Evolutionary conservation across 768 basidiomycete genomes (phyloP).

Genomic region (Tricholoma sp.): DNA sequence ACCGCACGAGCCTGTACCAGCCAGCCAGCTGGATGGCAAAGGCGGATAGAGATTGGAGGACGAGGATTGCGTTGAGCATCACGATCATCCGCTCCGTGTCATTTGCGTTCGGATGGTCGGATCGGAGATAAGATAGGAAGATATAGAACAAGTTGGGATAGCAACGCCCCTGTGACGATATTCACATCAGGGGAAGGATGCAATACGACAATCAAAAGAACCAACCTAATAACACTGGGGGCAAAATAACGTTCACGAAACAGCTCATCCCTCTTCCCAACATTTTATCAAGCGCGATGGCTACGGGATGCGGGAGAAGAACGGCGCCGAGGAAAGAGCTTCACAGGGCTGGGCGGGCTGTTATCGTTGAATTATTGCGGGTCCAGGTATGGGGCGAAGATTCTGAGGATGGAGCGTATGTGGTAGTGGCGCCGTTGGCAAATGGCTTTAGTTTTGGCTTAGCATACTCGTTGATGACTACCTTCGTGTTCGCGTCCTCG

Average conservation of each 20-base stretch:
- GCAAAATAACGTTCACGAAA: slow-evolving; percentile 63
- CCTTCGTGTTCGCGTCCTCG: no score
- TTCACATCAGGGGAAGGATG: neutral
- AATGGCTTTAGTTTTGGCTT: no score
- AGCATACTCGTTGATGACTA: no score
- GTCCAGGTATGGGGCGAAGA: no score
- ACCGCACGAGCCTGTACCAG: slow-evolving; percentile 78
- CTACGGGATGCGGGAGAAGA: slow-evolving; percentile 63
- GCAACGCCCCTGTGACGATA: slow-evolving; percentile 45
- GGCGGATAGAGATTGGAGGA: slow-evolving; percentile 57
- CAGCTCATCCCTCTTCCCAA: slow-evolving; percentile 76
- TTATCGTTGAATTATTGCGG: no score
- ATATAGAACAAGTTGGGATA: slow-evolving; percentile 43
- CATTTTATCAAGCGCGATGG: slow-evolving; percentile 57
- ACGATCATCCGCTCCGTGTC: slow-evolving; percentile 18
- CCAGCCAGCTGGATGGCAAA: slow-evolving; percentile 55
- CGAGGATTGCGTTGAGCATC: slow-evolving; percentile 21
- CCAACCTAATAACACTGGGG: slow-evolving; percentile 72
- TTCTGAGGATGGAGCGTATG: no score
- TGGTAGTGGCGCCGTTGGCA: no score
- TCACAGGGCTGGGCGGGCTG: no score
- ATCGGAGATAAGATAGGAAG: slow-evolving; percentile 23
- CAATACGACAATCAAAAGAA: neutral
- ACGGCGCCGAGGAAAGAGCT: slow-evolving; percentile 40
- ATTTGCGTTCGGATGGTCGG: slow-evolving; percentile 43